Conservation (phyloP, 2,329 filamentous ascomycete species). For the Zymoseptoria passerinii region DNA sequence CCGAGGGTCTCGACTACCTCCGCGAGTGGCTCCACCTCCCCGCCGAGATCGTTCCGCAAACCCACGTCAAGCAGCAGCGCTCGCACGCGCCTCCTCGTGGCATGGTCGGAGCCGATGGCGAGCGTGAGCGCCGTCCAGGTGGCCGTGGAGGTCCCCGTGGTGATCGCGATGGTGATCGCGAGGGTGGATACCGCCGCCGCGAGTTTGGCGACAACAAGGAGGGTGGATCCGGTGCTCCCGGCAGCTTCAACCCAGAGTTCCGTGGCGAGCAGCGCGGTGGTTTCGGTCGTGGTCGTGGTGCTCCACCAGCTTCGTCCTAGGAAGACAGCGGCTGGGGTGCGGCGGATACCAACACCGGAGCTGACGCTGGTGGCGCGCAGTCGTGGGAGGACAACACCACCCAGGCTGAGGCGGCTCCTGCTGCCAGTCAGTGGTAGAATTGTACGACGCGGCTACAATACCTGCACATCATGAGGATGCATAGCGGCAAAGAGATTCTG, state of each 20-base stretch:
- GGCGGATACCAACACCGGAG: slow-evolving; percentile 2
- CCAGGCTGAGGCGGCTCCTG: slow-evolving; percentile 1
- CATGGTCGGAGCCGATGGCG: slow-evolving; percentile 78
- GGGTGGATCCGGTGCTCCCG: slow-evolving; percentile 69
- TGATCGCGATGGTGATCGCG: slow-evolving; percentile 70
- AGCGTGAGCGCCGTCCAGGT: slow-evolving; percentile 69
- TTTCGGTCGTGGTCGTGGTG: slow-evolving; percentile 75
- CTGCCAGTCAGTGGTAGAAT: not conserved
- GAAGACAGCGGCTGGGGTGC: slow-evolving; percentile 14
- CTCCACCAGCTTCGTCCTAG: slow-evolving; percentile 46
- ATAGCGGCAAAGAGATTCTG: not conserved
- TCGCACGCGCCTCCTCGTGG: slow-evolving; percentile 95
- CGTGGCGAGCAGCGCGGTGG: slow-evolving; percentile 41
- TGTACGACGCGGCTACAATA: not conserved
- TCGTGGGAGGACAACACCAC: slow-evolving; percentile 5
- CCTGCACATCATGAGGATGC: not conserved
- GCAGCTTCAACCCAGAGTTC: slow-evolving; percentile 86
- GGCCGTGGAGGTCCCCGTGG: slow-evolving; percentile 67
- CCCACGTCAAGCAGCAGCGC: slow-evolving; percentile 99
- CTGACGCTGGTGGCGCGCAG: not conserved
- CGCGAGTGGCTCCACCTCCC: slow-evolving; percentile 99
- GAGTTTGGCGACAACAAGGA: slow-evolving; percentile 56
- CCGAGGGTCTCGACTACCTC: slow-evolving; percentile 99
- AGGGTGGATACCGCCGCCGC: slow-evolving; percentile 47
- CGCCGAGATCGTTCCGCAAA: slow-evolving; percentile 97